Conservation (phyloP, 352 stramenopile genomes). For the Salisapilia sapeloensis region DNA sequence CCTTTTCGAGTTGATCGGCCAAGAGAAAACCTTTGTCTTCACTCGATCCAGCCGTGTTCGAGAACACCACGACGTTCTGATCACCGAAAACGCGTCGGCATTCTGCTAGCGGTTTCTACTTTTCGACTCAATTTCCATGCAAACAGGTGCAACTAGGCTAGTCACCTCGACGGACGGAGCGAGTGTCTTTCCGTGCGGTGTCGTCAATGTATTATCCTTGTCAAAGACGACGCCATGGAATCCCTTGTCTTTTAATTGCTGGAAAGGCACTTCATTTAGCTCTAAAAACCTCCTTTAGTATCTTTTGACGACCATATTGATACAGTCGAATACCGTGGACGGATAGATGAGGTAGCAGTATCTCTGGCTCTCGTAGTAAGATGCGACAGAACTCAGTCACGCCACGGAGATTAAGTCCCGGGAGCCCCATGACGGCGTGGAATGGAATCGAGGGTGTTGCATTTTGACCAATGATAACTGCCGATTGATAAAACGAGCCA, state of each 20-base stretch:
- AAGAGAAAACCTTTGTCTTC: slow-evolving; percentile 81
- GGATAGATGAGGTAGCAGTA: slow-evolving; percentile 68
- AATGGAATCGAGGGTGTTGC: no score
- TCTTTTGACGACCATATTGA: no score
- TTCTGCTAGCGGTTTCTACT: slow-evolving; percentile 35
- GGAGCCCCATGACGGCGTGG: no score
- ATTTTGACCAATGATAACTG: no score
- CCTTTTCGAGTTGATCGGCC: slow-evolving; percentile 62
- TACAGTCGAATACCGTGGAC: slow-evolving; percentile 28
- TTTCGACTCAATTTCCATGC: neutral
- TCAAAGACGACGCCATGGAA: slow-evolving; percentile 93
- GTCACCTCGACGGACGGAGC: slow-evolving; percentile 14
- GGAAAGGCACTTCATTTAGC: slow-evolving; percentile 70
- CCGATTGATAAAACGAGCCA: no score
- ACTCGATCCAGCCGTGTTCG: slow-evolving; percentile 88
- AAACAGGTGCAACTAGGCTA: slow-evolving; percentile 1
- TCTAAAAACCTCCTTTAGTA: slow-evolving; percentile 7
- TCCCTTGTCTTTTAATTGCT: slow-evolving; percentile 51
- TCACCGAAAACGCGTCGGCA: slow-evolving; percentile 83
- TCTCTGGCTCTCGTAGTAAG: slow-evolving; percentile 41
- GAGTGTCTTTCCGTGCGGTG: slow-evolving; percentile 75
- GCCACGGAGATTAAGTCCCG: slow-evolving; percentile 58
- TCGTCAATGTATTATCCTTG: slow-evolving; percentile 95
- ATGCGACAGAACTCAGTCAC: slow-evolving; percentile 70
- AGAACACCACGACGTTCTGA: slow-evolving; percentile 86